These are phyloP conservation scores for Limnanthes douglasii DNA, from an alignment of 345 rosid species.

Conservation along the genomic window DNA sequence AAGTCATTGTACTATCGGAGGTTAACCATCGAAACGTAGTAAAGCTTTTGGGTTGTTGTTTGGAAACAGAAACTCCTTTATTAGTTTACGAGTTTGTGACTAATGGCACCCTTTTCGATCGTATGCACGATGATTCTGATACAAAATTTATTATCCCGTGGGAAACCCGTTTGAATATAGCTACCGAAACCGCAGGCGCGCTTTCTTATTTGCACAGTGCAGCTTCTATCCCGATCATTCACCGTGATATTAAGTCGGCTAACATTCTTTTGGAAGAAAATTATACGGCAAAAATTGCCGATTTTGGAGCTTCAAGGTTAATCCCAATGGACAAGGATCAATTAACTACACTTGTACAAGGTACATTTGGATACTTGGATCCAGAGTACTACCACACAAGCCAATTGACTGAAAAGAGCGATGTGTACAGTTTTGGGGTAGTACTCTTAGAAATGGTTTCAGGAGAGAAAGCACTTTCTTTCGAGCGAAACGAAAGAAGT, in stretches of 20 bases:
- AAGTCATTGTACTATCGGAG: slow-evolving; percentile 28
- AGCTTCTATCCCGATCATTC: slow-evolving; percentile 13
- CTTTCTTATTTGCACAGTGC: slow-evolving; percentile 10
- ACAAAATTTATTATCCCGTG: slow-evolving; percentile 8
- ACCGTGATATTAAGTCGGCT: slow-evolving; percentile 16
- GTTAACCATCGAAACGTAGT: slow-evolving; percentile 31
- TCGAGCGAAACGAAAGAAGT: slow-evolving; percentile 9
- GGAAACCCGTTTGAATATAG: slow-evolving; percentile 8
- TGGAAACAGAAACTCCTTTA: slow-evolving; percentile 29
- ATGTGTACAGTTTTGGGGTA: slow-evolving; percentile 26
- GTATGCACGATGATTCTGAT: slow-evolving; percentile 9
- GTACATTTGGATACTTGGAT: slow-evolving; percentile 30
- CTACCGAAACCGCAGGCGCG: slow-evolving; percentile 8
- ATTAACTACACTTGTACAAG: slow-evolving; percentile 18
- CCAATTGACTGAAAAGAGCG: slow-evolving; percentile 14
- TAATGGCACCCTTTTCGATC: slow-evolving; percentile 20
- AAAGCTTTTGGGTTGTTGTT: slow-evolving; percentile 32
- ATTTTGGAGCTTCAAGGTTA: slow-evolving; percentile 18
- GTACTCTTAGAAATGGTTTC: slow-evolving; percentile 16
- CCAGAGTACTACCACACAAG: slow-evolving; percentile 23
- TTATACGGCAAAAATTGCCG: slow-evolving; percentile 12
- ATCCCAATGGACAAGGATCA: slow-evolving; percentile 13
- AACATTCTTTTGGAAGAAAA: slow-evolving; percentile 13
- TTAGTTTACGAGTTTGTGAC: slow-evolving; percentile 27
- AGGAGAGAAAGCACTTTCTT: slow-evolving; percentile 10